Evolutionary conservation across 192 early-diverging fungal genomes (phyloP).

Genomic region (Coemansia furcata): DNA sequence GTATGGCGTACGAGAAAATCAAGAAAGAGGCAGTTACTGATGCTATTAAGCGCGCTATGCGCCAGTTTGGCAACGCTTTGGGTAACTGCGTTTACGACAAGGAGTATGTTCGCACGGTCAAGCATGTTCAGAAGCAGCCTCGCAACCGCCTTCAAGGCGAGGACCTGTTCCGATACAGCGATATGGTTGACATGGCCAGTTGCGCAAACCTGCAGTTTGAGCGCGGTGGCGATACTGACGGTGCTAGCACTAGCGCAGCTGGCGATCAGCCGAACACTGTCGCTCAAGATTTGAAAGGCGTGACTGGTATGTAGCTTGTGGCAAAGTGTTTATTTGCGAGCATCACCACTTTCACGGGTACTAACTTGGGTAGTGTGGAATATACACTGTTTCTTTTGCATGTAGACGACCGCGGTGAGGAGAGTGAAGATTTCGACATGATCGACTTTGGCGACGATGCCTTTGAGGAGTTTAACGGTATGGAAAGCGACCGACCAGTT

Average conservation of each 20-base stretch:
- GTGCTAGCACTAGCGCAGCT: neutral
- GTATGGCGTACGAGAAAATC: slow-evolving; percentile 81
- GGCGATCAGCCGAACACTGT: neutral
- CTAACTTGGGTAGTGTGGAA: neutral
- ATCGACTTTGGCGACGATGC: slow-evolving; percentile 26
- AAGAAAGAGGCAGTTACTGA: slow-evolving; percentile 92
- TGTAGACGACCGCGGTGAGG: slow-evolving; percentile 10
- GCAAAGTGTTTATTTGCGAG: neutral
- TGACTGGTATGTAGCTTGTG: slow-evolving; percentile 2
- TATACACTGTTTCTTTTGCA: neutral
- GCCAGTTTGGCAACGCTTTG: slow-evolving; percentile 80
- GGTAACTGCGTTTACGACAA: slow-evolving; percentile 90
- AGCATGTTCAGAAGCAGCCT: slow-evolving; percentile 38
- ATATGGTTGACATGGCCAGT: slow-evolving; percentile 13
- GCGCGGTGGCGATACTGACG: neutral
- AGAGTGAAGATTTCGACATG: slow-evolving; percentile 40
- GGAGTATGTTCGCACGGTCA: slow-evolving; percentile 54
- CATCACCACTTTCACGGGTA: neutral
- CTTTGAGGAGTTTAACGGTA: slow-evolving; percentile 22
- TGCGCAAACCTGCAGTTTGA: neutral
- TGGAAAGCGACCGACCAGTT: slow-evolving; percentile 41
- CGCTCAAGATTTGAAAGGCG: neutral
- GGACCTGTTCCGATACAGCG: slow-evolving; percentile 28
- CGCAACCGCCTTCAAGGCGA: slow-evolving; percentile 25
- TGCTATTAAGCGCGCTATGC: slow-evolving; percentile 82